Percentiles rank a stretch among this genome's conserved stretches.
phyloP scores from a whole-genome alignment of 2,329 filamentous ascomycete species.

The Sarocladium brachiariae region DNA sequence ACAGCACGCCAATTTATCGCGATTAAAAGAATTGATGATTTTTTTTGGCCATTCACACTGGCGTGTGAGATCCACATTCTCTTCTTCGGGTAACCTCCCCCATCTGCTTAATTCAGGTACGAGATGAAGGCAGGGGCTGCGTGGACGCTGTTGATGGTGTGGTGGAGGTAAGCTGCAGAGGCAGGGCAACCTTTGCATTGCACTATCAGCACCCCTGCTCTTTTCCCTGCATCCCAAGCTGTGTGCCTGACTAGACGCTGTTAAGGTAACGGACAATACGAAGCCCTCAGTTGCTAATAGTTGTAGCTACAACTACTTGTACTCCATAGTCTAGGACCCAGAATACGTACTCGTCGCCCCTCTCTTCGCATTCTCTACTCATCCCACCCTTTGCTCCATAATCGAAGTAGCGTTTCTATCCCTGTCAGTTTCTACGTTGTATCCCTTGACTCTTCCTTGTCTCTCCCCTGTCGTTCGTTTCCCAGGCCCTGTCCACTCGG shows the following conservation, averaged over 20 bases:
- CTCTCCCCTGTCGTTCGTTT: constrained; percentile 8
- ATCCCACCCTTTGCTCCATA: background rate
- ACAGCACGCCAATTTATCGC: constrained; percentile 1
- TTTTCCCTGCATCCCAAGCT: background rate
- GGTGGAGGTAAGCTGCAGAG: background rate
- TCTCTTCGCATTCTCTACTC: background rate
- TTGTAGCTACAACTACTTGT: no score
- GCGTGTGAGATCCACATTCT: background rate
- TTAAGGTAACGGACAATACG: background rate
- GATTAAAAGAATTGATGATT: background rate
- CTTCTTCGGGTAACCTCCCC: background rate
- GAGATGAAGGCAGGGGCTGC: constrained; percentile 6
- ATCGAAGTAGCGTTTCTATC: no score
- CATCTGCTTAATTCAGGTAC: constrained; percentile 1
- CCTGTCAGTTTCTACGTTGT: constrained; percentile 4
- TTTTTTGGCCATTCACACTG: background rate
- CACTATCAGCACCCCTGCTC: constrained; percentile 1
- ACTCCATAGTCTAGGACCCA: no score
- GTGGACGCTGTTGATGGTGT: constrained; percentile 1
- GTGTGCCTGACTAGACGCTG: background rate
- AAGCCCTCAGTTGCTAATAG: background rate
- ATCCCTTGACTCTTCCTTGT: constrained; percentile 8
- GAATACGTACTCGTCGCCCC: constrained; percentile 1
- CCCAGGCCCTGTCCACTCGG: background rate
- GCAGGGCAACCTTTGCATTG: background rate